phyloP scores from a whole-genome alignment of 1,139 yeast species.

The Hyphopichia pseudoburtonii region DNA sequence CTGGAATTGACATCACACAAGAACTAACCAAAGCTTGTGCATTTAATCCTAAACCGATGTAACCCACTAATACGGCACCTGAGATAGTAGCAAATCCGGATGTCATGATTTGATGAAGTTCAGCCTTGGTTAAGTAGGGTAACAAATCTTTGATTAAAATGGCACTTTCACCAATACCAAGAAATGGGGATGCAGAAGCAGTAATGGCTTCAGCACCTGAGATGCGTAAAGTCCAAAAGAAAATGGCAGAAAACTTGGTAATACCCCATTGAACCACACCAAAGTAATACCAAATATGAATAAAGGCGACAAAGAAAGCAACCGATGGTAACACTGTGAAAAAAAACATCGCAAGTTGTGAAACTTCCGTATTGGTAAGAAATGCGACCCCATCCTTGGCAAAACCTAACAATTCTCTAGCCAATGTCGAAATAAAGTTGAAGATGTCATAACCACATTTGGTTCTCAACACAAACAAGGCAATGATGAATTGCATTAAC shows the following conservation, averaged over 20 bases:
- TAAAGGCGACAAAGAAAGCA: slow-evolving; percentile 62
- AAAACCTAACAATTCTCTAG: slow-evolving; percentile 60
- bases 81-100: slow-evolving; percentile 70
- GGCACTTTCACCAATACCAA: slow-evolving; percentile 71
- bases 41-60: slow-evolving; percentile 63
- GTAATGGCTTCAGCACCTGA: slow-evolving; percentile 71
- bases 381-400: slow-evolving; percentile 66
- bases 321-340: slow-evolving; percentile 64
- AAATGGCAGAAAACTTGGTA: slow-evolving; percentile 57
- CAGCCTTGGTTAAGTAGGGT: slow-evolving; percentile 62
- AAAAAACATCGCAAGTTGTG: slow-evolving; percentile 50
- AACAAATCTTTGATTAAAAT: slow-evolving; percentile 61
- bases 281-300: slow-evolving; percentile 61
- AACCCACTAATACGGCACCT: slow-evolving; percentile 65
- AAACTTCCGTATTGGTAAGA: slow-evolving; percentile 43
- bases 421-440: slow-evolving; percentile 60
- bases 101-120: slow-evolving; percentile 64
- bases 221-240: slow-evolving; percentile 61
- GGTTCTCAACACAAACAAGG: slow-evolving; percentile 63
- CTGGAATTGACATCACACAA: slow-evolving; percentile 73
- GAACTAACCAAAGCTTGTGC: slow-evolving; percentile 66
- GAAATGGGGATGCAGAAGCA: slow-evolving; percentile 69
- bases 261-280: slow-evolving; percentile 65
- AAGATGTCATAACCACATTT: slow-evolving; percentile 62
- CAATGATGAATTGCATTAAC: slow-evolving; percentile 62